These are phyloP conservation scores for Solanum raphanifolium DNA, from an alignment of 257 asterid species.

Conservation along the genomic window DNA sequence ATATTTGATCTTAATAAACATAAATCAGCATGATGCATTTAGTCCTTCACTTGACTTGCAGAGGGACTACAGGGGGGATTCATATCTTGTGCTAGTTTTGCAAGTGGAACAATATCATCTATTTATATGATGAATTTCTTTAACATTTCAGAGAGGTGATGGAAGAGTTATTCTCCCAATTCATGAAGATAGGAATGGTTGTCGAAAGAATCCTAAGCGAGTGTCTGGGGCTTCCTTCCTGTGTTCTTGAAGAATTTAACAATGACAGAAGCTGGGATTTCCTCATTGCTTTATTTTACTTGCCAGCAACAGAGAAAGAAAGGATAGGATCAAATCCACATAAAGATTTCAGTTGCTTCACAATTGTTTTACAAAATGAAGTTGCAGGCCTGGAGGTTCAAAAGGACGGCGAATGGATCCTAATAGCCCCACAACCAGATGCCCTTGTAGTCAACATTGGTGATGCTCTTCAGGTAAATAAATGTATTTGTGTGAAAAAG, in stretches of 20 bases:
- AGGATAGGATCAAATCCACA: conserved; percentile 27
- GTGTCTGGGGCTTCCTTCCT: conserved; percentile 39
- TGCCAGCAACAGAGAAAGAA: conserved; percentile 30
- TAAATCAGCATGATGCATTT: not conserved
- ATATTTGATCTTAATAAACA: not conserved
- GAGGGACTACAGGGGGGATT: not conserved
- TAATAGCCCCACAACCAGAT: no score
- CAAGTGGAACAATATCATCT: not conserved
- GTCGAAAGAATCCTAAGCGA: conserved; percentile 42
- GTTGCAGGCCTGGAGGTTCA: conserved; percentile 36
- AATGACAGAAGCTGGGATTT: conserved; percentile 48
- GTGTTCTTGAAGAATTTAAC: conserved; percentile 37
- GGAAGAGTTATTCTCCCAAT: conserved; percentile 35
- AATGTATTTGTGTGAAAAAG: not conserved
- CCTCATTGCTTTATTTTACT: conserved; percentile 36
- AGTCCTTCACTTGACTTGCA: not conserved
- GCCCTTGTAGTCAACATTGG: no score
- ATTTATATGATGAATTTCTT: not conserved
- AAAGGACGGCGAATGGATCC: no score
- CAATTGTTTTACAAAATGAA: conserved; percentile 44
- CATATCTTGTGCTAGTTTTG: not conserved
- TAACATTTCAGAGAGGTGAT: conserved; percentile 20
- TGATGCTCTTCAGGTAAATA: conserved; percentile 35
- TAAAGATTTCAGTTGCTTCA: conserved; percentile 35
- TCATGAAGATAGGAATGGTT: conserved; percentile 21